Percentiles rank a stretch among this genome's conserved stretches.
Conservation (phyloP, 2,329 filamentous ascomycete genomes). For the Aspergillus tanneri region DNA sequence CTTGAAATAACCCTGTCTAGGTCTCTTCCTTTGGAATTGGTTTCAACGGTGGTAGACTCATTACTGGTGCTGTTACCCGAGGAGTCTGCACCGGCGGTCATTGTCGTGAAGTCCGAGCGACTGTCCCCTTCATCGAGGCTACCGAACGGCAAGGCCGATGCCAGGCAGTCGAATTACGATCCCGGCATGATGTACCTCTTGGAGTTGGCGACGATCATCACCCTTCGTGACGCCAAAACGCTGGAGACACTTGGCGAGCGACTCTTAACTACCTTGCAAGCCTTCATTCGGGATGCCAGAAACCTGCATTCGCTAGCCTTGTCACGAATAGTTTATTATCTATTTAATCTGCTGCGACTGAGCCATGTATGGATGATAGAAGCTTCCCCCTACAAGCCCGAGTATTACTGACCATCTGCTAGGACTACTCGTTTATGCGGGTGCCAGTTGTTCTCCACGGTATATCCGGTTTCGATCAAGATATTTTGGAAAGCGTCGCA, state of each 20-base stretch:
- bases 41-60: constrained; percentile 66
- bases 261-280: constrained; percentile 77
- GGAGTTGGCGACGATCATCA: constrained; percentile 81
- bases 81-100: constrained; percentile 74
- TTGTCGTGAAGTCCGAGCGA: constrained; percentile 84
- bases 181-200: constrained; percentile 86
- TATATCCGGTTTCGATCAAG: constrained; percentile 81
- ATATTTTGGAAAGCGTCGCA: constrained; percentile 72
- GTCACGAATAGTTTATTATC: constrained; percentile 81
- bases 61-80: constrained; percentile 85
- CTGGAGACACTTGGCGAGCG: constrained; percentile 72
- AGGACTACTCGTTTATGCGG: constrained; percentile 88
- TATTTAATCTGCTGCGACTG: constrained; percentile 74
- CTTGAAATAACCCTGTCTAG: constrained; percentile 41
- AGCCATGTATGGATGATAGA: constrained; percentile 67
- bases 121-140: constrained; percentile 59
- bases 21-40: constrained; percentile 58
- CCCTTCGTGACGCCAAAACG: constrained; percentile 71
- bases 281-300: constrained; percentile 73
- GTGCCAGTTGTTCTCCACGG: constrained; percentile 88
- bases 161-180: constrained; percentile 69
- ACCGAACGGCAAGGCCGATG: constrained; percentile 58
- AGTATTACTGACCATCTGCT: constrained; percentile 17
- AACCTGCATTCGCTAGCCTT: constrained; percentile 81
- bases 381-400: not conserved